phyloP scores from a whole-genome alignment of 345 rosid species.

The Salix brachista region DNA sequence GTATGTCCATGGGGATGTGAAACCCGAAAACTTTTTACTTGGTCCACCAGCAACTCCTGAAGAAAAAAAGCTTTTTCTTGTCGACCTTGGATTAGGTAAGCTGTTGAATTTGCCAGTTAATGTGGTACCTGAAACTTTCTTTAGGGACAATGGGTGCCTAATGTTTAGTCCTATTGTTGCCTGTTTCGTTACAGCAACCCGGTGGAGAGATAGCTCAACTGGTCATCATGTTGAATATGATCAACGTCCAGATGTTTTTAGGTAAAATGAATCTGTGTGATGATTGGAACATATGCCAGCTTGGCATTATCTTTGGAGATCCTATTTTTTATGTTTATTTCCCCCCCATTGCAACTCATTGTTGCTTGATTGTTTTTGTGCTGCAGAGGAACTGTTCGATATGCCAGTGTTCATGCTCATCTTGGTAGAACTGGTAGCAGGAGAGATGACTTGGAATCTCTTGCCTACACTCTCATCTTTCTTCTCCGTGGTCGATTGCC shows the following conservation, averaged over 20 bases:
- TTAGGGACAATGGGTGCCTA: neutral
- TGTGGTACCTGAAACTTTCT: neutral
- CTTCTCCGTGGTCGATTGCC: constrained; percentile 96
- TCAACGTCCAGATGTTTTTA: constrained; percentile 97
- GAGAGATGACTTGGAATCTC: constrained; percentile 95
- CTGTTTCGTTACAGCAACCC: constrained; percentile 56
- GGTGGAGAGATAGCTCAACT: constrained; percentile 78
- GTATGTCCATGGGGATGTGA: constrained; percentile 96
- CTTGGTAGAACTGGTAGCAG: constrained; percentile 95
- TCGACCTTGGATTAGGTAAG: constrained; percentile 88
- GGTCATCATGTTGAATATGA: constrained; percentile 94
- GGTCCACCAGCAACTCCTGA: constrained; percentile 81
- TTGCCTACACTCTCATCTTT: constrained; percentile 94
- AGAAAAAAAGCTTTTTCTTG: constrained; percentile 85
- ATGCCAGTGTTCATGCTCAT: constrained; percentile 98
- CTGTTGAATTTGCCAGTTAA: neutral
- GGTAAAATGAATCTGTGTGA: constrained; percentile 34
- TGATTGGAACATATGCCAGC: neutral
- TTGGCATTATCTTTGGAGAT: neutral
- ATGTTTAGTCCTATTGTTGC: constrained; percentile 9
- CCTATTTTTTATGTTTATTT: neutral
- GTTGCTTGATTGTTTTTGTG: constrained; percentile 7
- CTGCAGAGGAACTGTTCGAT: constrained; percentile 91
- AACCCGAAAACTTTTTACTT: constrained; percentile 94
- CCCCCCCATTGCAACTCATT: constrained; percentile 9